phyloP scores from a whole-genome alignment of 2,329 filamentous ascomycete genomes.

The Fusarium devonianum region DNA sequence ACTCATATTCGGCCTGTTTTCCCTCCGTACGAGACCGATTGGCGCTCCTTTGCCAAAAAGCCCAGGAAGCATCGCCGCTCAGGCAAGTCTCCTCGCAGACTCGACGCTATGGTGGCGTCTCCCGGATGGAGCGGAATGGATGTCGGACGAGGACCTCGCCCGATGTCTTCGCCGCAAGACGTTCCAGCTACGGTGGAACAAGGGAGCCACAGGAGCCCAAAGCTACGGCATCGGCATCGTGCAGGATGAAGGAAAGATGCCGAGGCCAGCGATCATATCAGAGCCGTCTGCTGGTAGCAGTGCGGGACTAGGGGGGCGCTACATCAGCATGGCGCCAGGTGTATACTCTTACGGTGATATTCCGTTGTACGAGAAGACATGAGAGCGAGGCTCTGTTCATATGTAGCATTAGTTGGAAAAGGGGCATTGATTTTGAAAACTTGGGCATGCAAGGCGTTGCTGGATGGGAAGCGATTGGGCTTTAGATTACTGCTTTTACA shows the following conservation, averaged over 20 bases:
- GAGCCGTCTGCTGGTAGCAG: constrained; percentile 18
- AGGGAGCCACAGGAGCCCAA: constrained; percentile 22
- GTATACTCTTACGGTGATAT: constrained; percentile 40
- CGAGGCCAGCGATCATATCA: constrained; percentile 10
- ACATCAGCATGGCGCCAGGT: constrained; percentile 40
- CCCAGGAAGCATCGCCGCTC: constrained; percentile 42
- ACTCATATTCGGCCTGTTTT: constrained; percentile 32
- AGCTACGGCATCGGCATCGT: constrained; percentile 41
- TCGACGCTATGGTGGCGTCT: constrained; percentile 41
- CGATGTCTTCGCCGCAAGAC: constrained; percentile 39
- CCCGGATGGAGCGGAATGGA: constrained; percentile 40
- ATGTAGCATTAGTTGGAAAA: constrained; percentile 1
- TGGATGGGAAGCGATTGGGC: constrained; percentile 12
- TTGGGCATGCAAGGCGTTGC: constrained; percentile 29
- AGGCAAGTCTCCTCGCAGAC: constrained; percentile 42
- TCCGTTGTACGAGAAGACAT: constrained; percentile 30
- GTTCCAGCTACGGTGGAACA: constrained; percentile 39
- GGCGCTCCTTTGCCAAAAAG: constrained; percentile 35
- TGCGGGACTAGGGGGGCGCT: constrained; percentile 25
- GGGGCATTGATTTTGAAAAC: background rate
- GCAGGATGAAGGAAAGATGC: constrained; percentile 38
- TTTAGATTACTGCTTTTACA: constrained; percentile 1
- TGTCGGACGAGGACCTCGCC: constrained; percentile 38
- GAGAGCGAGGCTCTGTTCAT: background rate
- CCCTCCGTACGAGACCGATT: constrained; percentile 35